Percentiles rank a stretch among this genome's conserved stretches.
phyloP scores from a whole-genome alignment of 2,329 filamentous ascomycete species.

The Grosmannia penicillata region DNA sequence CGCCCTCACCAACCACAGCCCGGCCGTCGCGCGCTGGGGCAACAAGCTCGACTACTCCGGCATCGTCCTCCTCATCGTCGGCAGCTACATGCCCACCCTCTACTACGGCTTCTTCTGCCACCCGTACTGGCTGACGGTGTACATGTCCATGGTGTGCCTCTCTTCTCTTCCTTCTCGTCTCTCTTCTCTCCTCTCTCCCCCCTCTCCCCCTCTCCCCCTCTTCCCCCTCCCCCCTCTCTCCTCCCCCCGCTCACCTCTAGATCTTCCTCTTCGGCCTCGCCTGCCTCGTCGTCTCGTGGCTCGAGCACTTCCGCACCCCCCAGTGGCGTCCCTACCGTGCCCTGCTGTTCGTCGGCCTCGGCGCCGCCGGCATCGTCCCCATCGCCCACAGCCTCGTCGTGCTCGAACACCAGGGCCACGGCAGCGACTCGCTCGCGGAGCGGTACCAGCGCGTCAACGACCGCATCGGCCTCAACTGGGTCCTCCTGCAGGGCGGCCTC shows the following conservation, averaged over 20 bases:
- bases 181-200: not conserved
- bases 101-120: slow-evolving; percentile 75
- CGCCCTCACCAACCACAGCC: slow-evolving; percentile 71
- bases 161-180: not conserved
- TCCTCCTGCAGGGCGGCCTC: slow-evolving; percentile 63
- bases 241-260: slow-evolving; percentile 23
- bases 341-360: slow-evolving; percentile 78
- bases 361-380: slow-evolving; percentile 69
- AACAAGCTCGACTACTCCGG: slow-evolving; percentile 93
- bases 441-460: slow-evolving; percentile 47
- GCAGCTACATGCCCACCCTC: slow-evolving; percentile 76
- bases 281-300: slow-evolving; percentile 62
- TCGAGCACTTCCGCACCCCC: slow-evolving; percentile 73
- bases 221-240: not conserved
- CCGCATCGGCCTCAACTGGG: slow-evolving; percentile 68
- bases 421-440: slow-evolving; percentile 28
- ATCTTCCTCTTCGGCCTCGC: slow-evolving; percentile 65
- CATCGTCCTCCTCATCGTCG: slow-evolving; percentile 82
- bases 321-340: slow-evolving; percentile 74
- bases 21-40: slow-evolving; percentile 61
- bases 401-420: slow-evolving; percentile 2
- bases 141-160: slow-evolving; percentile 56
- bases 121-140: slow-evolving; percentile 48
- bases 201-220: not conserved
- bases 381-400: slow-evolving; percentile 55